Percentiles rank a stretch among this genome's conserved stretches.
Evolutionary conservation across 2,329 filamentous ascomycete genomes (phyloP).

Genomic region (Colletotrichum neosansevieriae): DNA sequence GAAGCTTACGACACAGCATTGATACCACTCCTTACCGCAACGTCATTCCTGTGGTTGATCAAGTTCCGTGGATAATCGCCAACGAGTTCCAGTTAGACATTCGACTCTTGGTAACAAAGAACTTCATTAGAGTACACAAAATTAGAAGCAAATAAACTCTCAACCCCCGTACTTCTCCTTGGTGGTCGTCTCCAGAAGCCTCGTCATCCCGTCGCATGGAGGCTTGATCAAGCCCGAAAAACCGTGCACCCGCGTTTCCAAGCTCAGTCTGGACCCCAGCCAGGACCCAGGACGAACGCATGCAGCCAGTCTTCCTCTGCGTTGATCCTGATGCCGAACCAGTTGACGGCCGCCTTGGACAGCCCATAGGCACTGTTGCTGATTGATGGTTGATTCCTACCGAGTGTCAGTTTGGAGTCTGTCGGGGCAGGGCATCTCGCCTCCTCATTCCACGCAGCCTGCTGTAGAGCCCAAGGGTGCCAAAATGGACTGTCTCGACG

Average conservation of each 20-base stretch:
- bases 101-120: no score
- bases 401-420: neutral
- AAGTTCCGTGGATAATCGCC: no score
- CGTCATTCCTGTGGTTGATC: no score
- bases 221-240: conserved; percentile 17
- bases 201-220: conserved; percentile 28
- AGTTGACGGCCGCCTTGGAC: conserved; percentile 13
- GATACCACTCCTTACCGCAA: no score
- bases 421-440: no score
- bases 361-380: conserved; percentile 24
- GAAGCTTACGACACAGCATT: no score
- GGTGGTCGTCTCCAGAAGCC: conserved; percentile 19
- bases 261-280: conserved; percentile 26
- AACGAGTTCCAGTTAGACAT: no score
- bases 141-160: no score
- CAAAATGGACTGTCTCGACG: neutral
- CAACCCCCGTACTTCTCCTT: no score
- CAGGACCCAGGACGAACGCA: conserved; percentile 9
- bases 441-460: conserved; percentile 1
- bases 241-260: conserved; percentile 13
- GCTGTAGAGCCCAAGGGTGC: conserved; percentile 1
- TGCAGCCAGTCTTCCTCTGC: conserved; percentile 30
- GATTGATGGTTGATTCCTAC: conserved; percentile 15
- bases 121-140: no score
- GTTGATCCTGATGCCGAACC: conserved; percentile 26